These are phyloP conservation scores for Thalassiosira profunda DNA, from an alignment of 108 stramenopile genomes.

Conservation along the genomic window DNA sequence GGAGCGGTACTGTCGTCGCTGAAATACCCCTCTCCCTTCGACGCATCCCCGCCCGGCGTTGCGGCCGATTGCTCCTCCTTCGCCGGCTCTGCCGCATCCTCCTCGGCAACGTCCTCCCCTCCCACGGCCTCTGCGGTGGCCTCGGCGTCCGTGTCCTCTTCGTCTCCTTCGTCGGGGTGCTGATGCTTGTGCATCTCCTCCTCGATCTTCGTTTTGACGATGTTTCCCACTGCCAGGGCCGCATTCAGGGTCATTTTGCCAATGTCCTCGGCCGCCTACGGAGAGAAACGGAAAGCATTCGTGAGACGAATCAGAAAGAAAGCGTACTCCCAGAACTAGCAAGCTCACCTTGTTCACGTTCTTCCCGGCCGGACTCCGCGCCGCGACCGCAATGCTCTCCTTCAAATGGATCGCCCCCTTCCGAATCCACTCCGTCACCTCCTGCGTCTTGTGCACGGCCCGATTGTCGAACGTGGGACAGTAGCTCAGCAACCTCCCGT, in stretches of 20 bases:
- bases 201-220: conserved; percentile 38
- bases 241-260: conserved; percentile 33
- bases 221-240: conserved; percentile 31
- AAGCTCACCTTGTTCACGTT: conserved; percentile 56
- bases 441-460: conserved; percentile 77
- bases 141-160: background rate
- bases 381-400: conserved; percentile 54
- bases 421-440: conserved; percentile 65
- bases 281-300: background rate
- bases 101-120: conserved; percentile 4
- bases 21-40: no score
- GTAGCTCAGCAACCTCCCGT: conserved; percentile 83
- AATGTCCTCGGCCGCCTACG: conserved; percentile 30
- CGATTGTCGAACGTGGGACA: conserved; percentile 94
- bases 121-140: background rate
- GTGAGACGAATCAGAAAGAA: background rate
- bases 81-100: no score
- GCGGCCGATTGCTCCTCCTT: no score
- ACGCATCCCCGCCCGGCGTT: no score
- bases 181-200: conserved; percentile 43
- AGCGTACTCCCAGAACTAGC: background rate
- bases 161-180: background rate
- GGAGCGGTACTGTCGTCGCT: no score
- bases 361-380: conserved; percentile 65
- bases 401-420: conserved; percentile 69